A percentile compares a stretch with the other conserved stretches of the same genome.
Evolutionary conservation across 805 yeast genomes (phyloP).

Genomic region (Yamadazyma sp.): DNA sequence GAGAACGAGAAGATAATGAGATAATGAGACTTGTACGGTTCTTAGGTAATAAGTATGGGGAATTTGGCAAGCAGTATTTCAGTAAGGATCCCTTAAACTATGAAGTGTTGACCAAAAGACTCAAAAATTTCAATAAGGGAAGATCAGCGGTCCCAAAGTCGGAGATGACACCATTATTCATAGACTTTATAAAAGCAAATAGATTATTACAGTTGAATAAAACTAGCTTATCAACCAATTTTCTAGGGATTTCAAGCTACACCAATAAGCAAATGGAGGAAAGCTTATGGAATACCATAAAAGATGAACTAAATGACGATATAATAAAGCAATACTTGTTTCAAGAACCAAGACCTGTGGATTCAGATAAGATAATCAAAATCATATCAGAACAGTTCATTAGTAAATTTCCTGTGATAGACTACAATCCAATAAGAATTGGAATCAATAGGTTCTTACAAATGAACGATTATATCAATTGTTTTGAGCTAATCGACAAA

Average conservation of each 20-base stretch:
- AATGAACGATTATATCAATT: slow-evolving; percentile 25
- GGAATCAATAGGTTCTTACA: slow-evolving; percentile 19
- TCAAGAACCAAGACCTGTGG: slow-evolving; percentile 4
- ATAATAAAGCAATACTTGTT: slow-evolving; percentile 4
- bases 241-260: slow-evolving; percentile 2
- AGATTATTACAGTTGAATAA: slow-evolving; percentile 16
- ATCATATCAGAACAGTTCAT: neutral
- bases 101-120: slow-evolving; percentile 2
- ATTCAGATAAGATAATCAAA: slow-evolving; percentile 5
- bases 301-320: neutral
- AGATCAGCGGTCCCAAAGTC: neutral
- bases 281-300: slow-evolving; percentile 1
- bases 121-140: neutral
- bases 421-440: slow-evolving; percentile 9
- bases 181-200: slow-evolving; percentile 23
- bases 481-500: slow-evolving; percentile 25
- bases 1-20: too few species aligned
- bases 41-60: too few species aligned
- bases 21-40: too few species aligned
- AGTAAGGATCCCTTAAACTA: slow-evolving; percentile 3
- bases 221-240: neutral
- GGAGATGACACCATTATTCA: slow-evolving; percentile 3
- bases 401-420: neutral
- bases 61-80: too few species aligned
- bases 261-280: slow-evolving; percentile 2